These are phyloP conservation scores for Bjerkandera adusta DNA, from an alignment of 1,284 basidiomycete species.

Conservation along the genomic window DNA sequence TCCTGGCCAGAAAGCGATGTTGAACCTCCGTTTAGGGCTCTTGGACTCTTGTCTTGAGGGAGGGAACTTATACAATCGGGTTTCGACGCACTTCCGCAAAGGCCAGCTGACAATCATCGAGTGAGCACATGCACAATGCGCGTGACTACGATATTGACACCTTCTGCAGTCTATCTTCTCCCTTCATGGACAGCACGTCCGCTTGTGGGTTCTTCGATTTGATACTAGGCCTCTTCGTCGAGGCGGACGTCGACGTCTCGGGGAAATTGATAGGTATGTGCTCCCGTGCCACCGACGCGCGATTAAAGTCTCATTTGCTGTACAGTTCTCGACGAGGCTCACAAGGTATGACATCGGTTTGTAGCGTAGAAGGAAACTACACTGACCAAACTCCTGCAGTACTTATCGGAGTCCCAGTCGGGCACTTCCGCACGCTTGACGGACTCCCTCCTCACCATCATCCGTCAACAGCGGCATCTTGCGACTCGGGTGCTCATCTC, in stretches of 20 bases:
- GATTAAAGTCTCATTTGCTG: neutral
- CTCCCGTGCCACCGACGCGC: no score
- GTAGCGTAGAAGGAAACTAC: neutral
- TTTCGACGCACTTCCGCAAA: constrained; percentile 20
- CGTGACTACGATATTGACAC: no score
- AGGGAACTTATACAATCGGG: constrained; percentile 9
- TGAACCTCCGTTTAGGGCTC: constrained; percentile 25
- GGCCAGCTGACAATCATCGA: constrained; percentile 30
- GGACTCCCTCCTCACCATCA: constrained; percentile 28
- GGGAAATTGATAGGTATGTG: constrained; percentile 52
- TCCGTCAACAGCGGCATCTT: constrained; percentile 34
- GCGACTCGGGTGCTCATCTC: constrained; percentile 30
- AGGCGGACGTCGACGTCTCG: constrained; percentile 44
- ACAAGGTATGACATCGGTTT: constrained; percentile 49
- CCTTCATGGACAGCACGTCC: constrained; percentile 61
- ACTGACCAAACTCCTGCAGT: constrained; percentile 13
- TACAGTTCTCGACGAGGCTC: constrained; percentile 57
- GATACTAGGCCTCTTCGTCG: constrained; percentile 54
- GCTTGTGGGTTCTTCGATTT: constrained; percentile 69
- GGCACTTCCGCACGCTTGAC: constrained; percentile 26
- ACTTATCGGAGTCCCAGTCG: constrained; percentile 21
- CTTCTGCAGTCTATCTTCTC: constrained; percentile 46
- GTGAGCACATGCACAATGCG: no score
- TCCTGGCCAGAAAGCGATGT: constrained; percentile 20
- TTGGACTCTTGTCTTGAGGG: constrained; percentile 23